Conservation (phyloP, 2,329 filamentous ascomycete genomes). For the Alternaria tenuissima region DNA sequence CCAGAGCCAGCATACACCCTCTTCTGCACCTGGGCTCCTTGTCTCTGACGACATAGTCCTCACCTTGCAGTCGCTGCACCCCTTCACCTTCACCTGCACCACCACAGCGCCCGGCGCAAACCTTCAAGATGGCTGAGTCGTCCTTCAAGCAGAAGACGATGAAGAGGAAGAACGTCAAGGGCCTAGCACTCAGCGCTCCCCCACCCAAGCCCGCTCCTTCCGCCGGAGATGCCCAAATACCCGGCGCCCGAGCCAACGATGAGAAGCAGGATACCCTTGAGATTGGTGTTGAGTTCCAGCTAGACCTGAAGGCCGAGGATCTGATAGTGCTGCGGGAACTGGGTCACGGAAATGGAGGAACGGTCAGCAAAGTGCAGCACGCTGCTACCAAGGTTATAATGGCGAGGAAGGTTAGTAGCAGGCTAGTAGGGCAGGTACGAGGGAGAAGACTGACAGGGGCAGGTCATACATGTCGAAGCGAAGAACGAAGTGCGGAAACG, state of each 20-base stretch:
- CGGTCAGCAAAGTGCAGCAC: conserved; percentile 97
- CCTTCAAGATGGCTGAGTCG: conserved; percentile 61
- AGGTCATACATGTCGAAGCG: conserved; percentile 98
- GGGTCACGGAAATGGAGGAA: conserved; percentile 94
- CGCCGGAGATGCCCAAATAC: conserved; percentile 72
- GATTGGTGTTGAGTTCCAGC: conserved; percentile 96
- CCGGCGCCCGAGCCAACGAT: conserved; percentile 67
- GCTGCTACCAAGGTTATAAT: conserved; percentile 93
- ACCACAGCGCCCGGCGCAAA: conserved; percentile 27
- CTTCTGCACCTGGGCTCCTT: conserved; percentile 18
- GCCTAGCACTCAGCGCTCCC: conserved; percentile 83
- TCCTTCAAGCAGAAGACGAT: conserved; percentile 76
- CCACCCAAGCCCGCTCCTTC: conserved; percentile 76
- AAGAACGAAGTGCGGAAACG: conserved; percentile 97
- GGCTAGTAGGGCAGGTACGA: neutral
- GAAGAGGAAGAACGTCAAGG: conserved; percentile 99
- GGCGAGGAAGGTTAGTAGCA: conserved; percentile 83
- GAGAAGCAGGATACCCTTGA: conserved; percentile 78
- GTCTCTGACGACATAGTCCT: conserved; percentile 11
- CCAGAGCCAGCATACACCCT: conserved; percentile 26
- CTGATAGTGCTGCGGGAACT: conserved; percentile 92
- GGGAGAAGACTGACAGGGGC: conserved; percentile 23
- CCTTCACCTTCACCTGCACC: conserved; percentile 10
- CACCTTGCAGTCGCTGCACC: conserved; percentile 10
- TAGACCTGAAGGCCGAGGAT: conserved; percentile 91